These are phyloP conservation scores for Eimeria sp. DNA, from an alignment of 169 alveolate genomes.

Conservation along the genomic window DNA sequence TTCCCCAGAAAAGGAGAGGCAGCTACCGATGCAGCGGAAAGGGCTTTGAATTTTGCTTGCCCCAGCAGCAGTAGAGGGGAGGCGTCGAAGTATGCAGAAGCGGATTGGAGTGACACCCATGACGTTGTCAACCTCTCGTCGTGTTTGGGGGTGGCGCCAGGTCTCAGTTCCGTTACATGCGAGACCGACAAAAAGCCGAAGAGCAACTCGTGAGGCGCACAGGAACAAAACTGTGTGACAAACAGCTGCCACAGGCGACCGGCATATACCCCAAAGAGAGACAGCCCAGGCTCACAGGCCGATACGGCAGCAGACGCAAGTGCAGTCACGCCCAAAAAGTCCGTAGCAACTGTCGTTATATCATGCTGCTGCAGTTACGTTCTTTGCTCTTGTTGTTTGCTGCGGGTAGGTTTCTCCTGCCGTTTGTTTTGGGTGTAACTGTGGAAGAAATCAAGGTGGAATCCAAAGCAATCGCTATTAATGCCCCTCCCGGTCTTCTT, in stretches of 20 bases:
- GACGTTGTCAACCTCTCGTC: background rate
- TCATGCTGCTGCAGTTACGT: conserved; percentile 17
- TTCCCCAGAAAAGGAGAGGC: conserved; percentile 23
- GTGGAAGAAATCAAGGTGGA: background rate
- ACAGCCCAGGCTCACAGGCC: background rate
- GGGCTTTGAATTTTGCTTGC: conserved; percentile 53
- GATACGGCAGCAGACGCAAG: background rate
- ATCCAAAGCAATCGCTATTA: background rate
- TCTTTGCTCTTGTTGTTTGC: conserved; percentile 4
- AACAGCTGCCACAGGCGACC: background rate
- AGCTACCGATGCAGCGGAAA: conserved; percentile 45
- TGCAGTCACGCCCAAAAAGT: background rate
- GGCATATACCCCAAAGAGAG: background rate
- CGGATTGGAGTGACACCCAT: background rate
- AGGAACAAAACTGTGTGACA: background rate
- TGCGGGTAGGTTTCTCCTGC: background rate
- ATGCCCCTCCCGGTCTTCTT: conserved; percentile 37
- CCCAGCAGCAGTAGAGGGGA: conserved; percentile 43
- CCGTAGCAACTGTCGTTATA: background rate
- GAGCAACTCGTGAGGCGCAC: background rate
- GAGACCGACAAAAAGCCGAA: background rate
- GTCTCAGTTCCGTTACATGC: background rate
- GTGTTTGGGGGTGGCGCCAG: background rate
- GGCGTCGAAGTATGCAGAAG: background rate
- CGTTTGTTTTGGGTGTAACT: conserved; percentile 1